phyloP scores from a whole-genome alignment of 371 early-diverging fungal species.

The Rhizopus delemar region DNA sequence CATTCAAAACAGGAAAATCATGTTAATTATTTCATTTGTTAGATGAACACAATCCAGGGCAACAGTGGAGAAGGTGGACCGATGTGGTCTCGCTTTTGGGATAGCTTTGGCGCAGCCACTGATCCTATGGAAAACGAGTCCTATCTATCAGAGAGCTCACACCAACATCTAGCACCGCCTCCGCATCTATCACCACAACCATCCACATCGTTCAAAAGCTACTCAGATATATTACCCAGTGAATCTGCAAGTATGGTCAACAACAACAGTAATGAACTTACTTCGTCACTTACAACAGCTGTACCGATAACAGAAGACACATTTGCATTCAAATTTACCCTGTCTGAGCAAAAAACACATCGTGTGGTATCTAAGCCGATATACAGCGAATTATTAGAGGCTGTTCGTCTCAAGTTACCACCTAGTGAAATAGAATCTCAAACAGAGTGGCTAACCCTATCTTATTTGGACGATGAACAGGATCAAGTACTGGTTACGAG shows the following conservation, averaged over 20 bases:
- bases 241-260: constrained; percentile 53
- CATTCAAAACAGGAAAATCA: background rate
- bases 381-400: constrained; percentile 47
- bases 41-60: constrained; percentile 1
- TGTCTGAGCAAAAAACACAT: constrained; percentile 64
- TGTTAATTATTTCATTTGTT: background rate
- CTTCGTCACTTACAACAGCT: background rate
- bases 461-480: constrained; percentile 86
- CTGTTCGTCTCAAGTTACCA: constrained; percentile 42
- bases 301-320: constrained; percentile 13
- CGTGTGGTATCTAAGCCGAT: constrained; percentile 67
- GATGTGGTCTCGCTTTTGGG: constrained; percentile 54
- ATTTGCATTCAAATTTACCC: constrained; percentile 82
- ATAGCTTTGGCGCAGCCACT: constrained; percentile 39
- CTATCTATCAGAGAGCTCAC: constrained; percentile 35
- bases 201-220: constrained; percentile 39
- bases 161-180: constrained; percentile 8
- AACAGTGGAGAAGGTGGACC: constrained; percentile 27
- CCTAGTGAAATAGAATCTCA: constrained; percentile 8
- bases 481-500: constrained; percentile 77
- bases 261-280: constrained; percentile 19
- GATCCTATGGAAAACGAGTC: constrained; percentile 52
- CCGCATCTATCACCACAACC: constrained; percentile 39
- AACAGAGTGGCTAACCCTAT: constrained; percentile 57
- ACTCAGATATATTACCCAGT: constrained; percentile 49